Evolutionary conservation across 139 green algal genomes (phyloP).

Genomic region (Bryopsis sp.): DNA sequence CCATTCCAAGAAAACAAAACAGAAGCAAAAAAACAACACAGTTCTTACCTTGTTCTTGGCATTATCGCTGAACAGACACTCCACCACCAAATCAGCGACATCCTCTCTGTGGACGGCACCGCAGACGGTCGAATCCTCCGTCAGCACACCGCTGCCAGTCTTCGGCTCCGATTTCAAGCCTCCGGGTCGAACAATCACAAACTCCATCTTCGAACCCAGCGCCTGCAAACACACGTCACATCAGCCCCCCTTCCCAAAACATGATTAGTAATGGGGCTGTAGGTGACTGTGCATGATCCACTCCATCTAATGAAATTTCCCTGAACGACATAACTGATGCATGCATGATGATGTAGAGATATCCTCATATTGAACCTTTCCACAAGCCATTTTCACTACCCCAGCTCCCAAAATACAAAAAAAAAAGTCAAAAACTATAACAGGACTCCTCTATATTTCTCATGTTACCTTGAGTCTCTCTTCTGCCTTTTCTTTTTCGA

Average conservation of each 20-base stretch:
- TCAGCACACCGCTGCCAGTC: slow-evolving; percentile 76
- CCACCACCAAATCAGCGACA: slow-evolving; percentile 66
- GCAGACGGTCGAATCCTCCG: slow-evolving; percentile 66
- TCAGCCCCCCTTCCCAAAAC: neutral
- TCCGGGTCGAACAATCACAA: slow-evolving; percentile 85
- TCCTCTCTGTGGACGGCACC: slow-evolving; percentile 80
- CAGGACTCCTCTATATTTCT: too few species aligned
- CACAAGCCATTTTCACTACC: neutral
- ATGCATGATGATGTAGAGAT: neutral
- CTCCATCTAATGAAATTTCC: too few species aligned
- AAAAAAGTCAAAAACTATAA: too few species aligned
- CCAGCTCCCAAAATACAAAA: too few species aligned
- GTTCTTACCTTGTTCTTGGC: slow-evolving; percentile 54
- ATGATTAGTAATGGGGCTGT: too few species aligned
- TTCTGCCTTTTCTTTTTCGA: slow-evolving; percentile 97
- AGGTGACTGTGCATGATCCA: too few species aligned
- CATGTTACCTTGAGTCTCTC: slow-evolving; percentile 57
- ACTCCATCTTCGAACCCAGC: slow-evolving; percentile 53
- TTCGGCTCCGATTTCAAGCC: slow-evolving; percentile 79
- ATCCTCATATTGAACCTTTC: neutral
- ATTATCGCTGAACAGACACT: slow-evolving; percentile 67
- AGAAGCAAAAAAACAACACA: too few species aligned
- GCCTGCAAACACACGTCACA: neutral
- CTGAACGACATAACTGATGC: neutral
- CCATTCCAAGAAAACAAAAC: neutral